phyloP scores from a whole-genome alignment of 768 basidiomycete species.

The Kondoa subrosea region DNA sequence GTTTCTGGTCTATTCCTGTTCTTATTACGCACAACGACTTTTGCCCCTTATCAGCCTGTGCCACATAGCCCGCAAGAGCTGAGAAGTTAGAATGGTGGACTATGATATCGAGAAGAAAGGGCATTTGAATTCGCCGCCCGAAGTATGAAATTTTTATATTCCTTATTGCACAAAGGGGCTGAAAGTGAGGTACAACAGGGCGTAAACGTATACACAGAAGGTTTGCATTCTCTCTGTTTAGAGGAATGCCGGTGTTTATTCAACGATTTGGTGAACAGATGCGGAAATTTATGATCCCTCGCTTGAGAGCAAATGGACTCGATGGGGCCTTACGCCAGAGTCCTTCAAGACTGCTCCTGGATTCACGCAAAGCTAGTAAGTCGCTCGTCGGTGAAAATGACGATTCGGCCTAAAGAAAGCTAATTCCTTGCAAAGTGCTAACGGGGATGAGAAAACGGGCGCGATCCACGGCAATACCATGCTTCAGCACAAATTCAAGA shows the following conservation, averaged over 20 bases:
- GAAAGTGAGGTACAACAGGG: neutral
- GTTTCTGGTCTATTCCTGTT: too few species aligned
- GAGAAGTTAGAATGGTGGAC: too few species aligned
- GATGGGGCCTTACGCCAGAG: constrained; percentile 31
- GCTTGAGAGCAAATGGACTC: constrained; percentile 30
- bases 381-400: too few species aligned
- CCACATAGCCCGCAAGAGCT: too few species aligned
- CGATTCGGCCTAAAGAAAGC: too few species aligned
- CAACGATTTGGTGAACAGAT: neutral
- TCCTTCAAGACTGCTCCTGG: constrained; percentile 35
- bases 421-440: constrained; percentile 6
- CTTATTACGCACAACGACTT: too few species aligned
- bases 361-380: constrained; percentile 9
- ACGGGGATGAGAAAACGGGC: constrained; percentile 24
- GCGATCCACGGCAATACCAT: constrained; percentile 25
- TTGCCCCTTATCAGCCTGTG: too few species aligned
- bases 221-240: neutral
- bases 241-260: neutral
- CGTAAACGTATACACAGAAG: neutral
- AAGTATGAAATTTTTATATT: too few species aligned
- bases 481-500: constrained; percentile 19
- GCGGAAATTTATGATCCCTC: constrained; percentile 30
- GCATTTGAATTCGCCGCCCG: neutral
- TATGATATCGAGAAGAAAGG: neutral
- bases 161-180: too few species aligned